Base-by-base conservation (phyloP, 305 asterid species). In the Petunia hybrid region DNA sequence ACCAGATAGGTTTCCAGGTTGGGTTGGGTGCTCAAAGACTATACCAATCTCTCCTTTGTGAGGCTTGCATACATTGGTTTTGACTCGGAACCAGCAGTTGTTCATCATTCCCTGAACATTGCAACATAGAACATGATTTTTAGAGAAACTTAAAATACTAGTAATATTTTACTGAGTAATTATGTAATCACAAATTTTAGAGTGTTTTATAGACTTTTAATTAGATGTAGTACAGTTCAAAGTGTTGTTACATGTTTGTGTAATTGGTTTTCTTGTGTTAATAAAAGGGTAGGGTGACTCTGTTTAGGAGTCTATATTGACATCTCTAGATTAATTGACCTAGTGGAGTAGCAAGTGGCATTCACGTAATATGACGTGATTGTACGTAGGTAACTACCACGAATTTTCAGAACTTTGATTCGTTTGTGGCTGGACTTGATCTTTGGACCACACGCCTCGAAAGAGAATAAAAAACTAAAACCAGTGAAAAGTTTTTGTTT, bases 1-100 rank as follows among this genome's bases (percentile, higher is more conserved):
- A 55, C 99, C 97, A 0, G 99, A 82, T 46, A 87, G 91, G 86
- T 89, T 91, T 1, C 98, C 99, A 0, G 98, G 97, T 16, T 89
- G 96, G 7, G 97, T 95, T 59, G 99, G 99, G 76, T 95, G 98
- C 93, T 94, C 97, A 81, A 95, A 95, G 6, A 95, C 87, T 10
- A 95, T 91, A 36, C 98, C 99, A 7, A 93, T 90, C 74, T 95
- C 98, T 13, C 97, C 98, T 77, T 81, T 89, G 88, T 89, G 93
- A 4, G 97, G 92, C 70, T 91, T 92, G 93, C 97, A 95, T 35
- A 93, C 86, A 35, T 90, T 92, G 76, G 95, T 89, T 80, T 88
- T 95, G 55, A 95, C 96, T 57, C 95, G 85, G 83, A 95, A 95
- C 98, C 99, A 95, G 81, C 97, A 92, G 55, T 95, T 95, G 87